Percentiles rank a stretch among this genome's conserved stretches.
phyloP scores from a whole-genome alignment of 352 stramenopile species.

The Thalassiosira hispida region DNA sequence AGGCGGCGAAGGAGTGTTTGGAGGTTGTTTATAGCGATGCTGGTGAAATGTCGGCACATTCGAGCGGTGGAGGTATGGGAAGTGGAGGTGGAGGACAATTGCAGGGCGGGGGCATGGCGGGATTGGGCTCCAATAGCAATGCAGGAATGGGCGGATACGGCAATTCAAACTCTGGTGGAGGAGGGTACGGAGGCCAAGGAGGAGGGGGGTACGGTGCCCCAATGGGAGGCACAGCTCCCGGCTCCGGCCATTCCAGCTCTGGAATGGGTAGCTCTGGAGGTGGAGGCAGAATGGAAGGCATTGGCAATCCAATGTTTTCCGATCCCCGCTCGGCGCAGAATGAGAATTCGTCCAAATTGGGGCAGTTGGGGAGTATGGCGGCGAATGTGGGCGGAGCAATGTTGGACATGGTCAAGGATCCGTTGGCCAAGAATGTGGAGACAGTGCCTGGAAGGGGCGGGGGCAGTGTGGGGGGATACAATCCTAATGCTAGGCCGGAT shows the following conservation, averaged over 20 bases:
- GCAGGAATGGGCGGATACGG: constrained; percentile 37
- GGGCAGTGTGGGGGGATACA: constrained; percentile 39
- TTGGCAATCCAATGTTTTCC: constrained; percentile 94
- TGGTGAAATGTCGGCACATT: constrained; percentile 35
- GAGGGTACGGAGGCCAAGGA: constrained; percentile 52
- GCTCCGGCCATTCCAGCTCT: constrained; percentile 62
- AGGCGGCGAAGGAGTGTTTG: constrained; percentile 93
- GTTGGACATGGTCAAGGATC: constrained; percentile 84
- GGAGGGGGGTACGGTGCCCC: constrained; percentile 56
- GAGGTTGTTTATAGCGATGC: constrained; percentile 91
- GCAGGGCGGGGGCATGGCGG: constrained; percentile 14
- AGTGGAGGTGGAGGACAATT: constrained; percentile 74
- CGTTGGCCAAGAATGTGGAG: constrained; percentile 68
- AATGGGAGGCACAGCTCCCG: constrained; percentile 29
- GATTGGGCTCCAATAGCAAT: not conserved
- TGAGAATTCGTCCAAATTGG: constrained; percentile 3
- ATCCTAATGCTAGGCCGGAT: constrained; percentile 47
- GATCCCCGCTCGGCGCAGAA: constrained; percentile 82
- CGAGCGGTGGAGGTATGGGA: constrained; percentile 70
- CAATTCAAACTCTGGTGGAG: constrained; percentile 29
- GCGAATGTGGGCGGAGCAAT: constrained; percentile 59
- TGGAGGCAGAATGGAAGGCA: constrained; percentile 87
- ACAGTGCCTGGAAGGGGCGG: not conserved
- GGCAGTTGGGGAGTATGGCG: constrained; percentile 45
- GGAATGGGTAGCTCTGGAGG: constrained; percentile 61